Evolutionary conservation across 768 basidiomycete species (phyloP).

Genomic region (Lactarius trivialis): DNA sequence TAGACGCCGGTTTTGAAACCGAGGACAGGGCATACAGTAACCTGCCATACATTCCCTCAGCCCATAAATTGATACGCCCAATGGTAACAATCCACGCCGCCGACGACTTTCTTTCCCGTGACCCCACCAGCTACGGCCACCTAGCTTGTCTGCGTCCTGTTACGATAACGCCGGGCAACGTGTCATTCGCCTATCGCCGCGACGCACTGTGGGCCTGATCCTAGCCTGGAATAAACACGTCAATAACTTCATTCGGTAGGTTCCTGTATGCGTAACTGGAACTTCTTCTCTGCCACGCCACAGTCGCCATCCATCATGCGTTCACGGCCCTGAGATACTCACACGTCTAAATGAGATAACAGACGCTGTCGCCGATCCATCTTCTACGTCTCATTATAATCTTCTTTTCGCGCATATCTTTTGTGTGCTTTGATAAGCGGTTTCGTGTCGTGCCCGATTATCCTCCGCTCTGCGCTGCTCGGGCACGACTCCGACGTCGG

Average conservation of each 20-base stretch:
- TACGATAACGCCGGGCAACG: neutral
- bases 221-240: neutral
- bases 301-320: no score
- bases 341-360: neutral
- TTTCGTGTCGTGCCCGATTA: neutral
- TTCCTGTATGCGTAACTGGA: no score
- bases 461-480: neutral
- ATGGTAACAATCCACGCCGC: neutral
- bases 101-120: neutral
- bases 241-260: no score
- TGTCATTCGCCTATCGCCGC: neutral
- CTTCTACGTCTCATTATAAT: neutral
- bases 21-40: neutral
- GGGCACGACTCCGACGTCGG: no score
- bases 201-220: neutral
- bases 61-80: neutral
- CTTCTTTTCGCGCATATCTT: neutral
- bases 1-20: neutral
- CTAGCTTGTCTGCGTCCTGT: neutral
- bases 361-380: neutral
- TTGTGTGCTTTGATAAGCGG: neutral
- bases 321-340: neutral
- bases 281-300: no score
- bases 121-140: neutral
- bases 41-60: neutral